These are phyloP conservation scores for Chenopodium formosanum DNA, from an alignment of 148 eudicot genomes.

Conservation along the genomic window DNA sequence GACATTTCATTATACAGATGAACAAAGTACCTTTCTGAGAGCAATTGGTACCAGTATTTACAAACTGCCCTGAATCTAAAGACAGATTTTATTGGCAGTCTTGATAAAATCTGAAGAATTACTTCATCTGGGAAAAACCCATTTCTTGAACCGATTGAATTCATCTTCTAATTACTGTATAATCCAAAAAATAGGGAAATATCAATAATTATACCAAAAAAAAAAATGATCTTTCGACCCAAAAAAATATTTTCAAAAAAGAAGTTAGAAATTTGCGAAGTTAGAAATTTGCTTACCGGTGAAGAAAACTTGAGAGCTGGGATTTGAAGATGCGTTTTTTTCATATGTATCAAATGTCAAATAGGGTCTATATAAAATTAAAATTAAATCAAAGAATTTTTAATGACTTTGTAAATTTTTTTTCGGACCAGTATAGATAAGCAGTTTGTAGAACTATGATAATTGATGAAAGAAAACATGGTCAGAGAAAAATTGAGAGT, in stretches of 20 bases:
- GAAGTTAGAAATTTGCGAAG: background rate
- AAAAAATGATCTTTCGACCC: background rate
- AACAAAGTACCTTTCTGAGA: conserved; percentile 60
- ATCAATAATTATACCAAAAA: background rate
- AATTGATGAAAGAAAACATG: background rate
- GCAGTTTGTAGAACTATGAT: background rate
- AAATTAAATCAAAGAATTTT: too few relatives aligned
- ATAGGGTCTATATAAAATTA: conserved; percentile 6
- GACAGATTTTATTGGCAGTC: conserved; percentile 72
- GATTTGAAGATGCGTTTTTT: conserved; percentile 2
- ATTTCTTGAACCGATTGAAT: conserved; percentile 34
- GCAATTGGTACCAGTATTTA: conserved; percentile 58
- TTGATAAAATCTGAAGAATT: conserved; percentile 63
- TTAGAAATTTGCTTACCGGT: conserved; percentile 19
- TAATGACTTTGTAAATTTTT: background rate
- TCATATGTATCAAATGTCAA: background rate
- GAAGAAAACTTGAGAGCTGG: background rate
- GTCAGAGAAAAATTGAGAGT: too few relatives aligned
- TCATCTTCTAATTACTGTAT: conserved; percentile 29
- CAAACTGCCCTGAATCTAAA: conserved; percentile 66
- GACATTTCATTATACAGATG: conserved; percentile 54
- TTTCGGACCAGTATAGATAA: background rate
- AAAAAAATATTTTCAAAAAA: background rate
- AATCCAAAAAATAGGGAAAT: background rate
- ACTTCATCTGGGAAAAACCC: conserved; percentile 83